phyloP scores from a whole-genome alignment of 768 basidiomycete genomes.

The Mycena leptocephala region DNA sequence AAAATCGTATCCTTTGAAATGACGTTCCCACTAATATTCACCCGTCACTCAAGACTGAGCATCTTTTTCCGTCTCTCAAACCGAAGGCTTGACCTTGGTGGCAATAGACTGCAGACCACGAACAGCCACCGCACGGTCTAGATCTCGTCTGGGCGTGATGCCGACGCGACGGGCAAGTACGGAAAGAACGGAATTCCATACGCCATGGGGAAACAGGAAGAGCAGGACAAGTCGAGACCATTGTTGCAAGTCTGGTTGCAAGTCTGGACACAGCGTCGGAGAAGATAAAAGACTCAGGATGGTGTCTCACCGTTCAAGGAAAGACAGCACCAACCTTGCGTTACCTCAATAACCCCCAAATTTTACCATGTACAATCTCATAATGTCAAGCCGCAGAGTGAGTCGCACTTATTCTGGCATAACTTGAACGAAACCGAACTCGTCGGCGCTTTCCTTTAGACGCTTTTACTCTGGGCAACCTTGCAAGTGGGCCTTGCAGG shows the following conservation, averaged over 20 bases:
- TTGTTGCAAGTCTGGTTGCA: background rate
- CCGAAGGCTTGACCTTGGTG: background rate
- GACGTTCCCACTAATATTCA: too few species aligned
- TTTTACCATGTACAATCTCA: slow-evolving; percentile 16
- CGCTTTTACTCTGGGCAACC: slow-evolving; percentile 10
- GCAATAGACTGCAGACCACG: background rate
- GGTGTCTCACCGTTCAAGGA: background rate
- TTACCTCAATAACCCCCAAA: background rate
- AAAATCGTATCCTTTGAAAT: too few species aligned
- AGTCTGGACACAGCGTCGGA: slow-evolving; percentile 6
- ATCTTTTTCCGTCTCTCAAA: too few species aligned
- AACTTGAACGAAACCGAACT: background rate
- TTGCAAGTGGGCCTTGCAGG: background rate
- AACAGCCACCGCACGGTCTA: slow-evolving; percentile 4
- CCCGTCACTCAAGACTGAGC: too few species aligned
- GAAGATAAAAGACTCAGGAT: slow-evolving; percentile 3
- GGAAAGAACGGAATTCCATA: background rate
- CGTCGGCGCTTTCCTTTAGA: background rate
- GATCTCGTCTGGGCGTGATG: slow-evolving; percentile 20
- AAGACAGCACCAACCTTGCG: background rate
- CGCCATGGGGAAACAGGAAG: background rate
- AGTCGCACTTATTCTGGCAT: background rate
- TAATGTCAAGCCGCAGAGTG: slow-evolving; percentile 17
- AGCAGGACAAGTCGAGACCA: background rate
- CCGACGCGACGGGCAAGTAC: background rate